Base-by-base conservation (phyloP, 331 rosid species). In the Dryas integrifolia region DNA sequence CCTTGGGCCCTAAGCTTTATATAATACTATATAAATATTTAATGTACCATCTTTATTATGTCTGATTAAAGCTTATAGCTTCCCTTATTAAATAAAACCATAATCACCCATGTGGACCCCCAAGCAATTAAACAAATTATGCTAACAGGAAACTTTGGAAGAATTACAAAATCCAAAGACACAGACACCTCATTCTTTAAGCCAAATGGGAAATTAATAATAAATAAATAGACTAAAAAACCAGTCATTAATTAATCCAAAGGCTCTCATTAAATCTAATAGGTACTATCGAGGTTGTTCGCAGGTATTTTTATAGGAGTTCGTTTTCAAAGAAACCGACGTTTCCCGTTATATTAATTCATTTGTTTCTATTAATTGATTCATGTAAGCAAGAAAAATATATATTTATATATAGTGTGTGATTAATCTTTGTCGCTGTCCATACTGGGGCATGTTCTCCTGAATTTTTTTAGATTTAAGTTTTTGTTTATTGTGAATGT, bases 381-480 rank as follows among this genome's bases (percentile, higher is more conserved):
- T 56, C 15, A 44, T 39, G 14, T 14, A 55, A 21, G 39, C 6
- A 21, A 50, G 49, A 35, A 60, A 58, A 59, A 30, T 30, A 30
- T 30, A 30, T 30, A 30, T 30, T 30, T 30, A 30, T 30, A 30
- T 2, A 2, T 30, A 30, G 35, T 30, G 35, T 72, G 76, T 83
- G 79, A 77, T 83, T 77, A 76, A 73, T 77, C 82, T 69, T 69
- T 73, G 87, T 77, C 80, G 69, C 70, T 69, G 75, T 65, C 73
- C 80, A 69, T 50, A 52, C 65, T 24, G 49, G 39, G 58, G 80
- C 80, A 83, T 83, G 84, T 83, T 83, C 84, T 16, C 80, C 67
- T 38, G 69, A 48, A 39, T 52, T 65, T 74, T 70, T 70, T 26
- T 69, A 50, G 35, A 6, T 6, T 13, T 44, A 66, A 0, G 26